Percentiles rank a stretch among this genome's conserved stretches.
Evolutionary conservation across 805 yeast species (phyloP).

Genomic region (Candida endomychidarum): DNA sequence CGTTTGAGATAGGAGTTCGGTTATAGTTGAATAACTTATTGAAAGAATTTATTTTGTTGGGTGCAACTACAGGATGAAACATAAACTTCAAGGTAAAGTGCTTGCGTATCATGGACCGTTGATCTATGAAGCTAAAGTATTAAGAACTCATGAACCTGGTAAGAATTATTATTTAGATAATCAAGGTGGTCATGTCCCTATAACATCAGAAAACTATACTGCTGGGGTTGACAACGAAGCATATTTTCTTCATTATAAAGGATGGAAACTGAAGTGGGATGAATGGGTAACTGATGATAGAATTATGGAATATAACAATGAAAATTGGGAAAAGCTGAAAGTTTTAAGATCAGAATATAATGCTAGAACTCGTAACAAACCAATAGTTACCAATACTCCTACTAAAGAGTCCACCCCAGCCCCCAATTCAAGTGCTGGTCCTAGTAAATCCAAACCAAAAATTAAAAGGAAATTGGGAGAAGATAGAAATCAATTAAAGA

Average conservation of each 20-base stretch:
- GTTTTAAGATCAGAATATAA: constrained; percentile 22
- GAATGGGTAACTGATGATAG: constrained; percentile 85
- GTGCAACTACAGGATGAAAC: not conserved
- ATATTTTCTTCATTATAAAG: constrained; percentile 83
- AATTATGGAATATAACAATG: constrained; percentile 66
- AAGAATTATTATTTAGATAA: constrained; percentile 38
- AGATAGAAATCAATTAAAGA: constrained; percentile 11
- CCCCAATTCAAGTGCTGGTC: constrained; percentile 12
- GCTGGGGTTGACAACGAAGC: constrained; percentile 30
- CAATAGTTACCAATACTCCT: not conserved
- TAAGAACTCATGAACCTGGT: constrained; percentile 60
- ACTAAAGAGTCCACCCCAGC: constrained; percentile 9
- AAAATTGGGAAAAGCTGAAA: constrained; percentile 65
- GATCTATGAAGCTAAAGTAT: constrained; percentile 82
- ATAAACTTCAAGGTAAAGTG: constrained; percentile 27
- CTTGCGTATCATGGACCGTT: constrained; percentile 90
- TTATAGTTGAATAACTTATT: no score
- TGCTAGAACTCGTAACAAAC: constrained; percentile 12
- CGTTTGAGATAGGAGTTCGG: no score
- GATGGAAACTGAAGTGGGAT: constrained; percentile 96
- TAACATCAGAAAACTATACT: constrained; percentile 22
- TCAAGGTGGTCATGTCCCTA: constrained; percentile 39
- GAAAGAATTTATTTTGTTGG: not conserved
- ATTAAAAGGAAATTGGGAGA: constrained; percentile 10
- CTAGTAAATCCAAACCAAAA: constrained; percentile 6